Percentiles rank a stretch among this genome's conserved stretches.
Evolutionary conservation across 2,329 filamentous ascomycete species (phyloP).

Genomic region (Byssochlamys sp.): DNA sequence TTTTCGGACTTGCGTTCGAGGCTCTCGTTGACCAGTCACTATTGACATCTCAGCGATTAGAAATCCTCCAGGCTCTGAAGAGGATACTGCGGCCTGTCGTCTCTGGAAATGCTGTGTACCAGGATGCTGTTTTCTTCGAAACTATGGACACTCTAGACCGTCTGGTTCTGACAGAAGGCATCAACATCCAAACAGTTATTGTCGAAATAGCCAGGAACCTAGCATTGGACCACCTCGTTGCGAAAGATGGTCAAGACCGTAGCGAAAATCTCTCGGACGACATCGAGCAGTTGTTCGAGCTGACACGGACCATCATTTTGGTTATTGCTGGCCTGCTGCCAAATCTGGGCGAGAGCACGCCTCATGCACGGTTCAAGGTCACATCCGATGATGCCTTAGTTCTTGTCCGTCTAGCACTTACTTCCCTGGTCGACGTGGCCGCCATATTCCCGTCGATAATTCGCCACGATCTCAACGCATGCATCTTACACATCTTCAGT

Average conservation of each 20-base stretch:
- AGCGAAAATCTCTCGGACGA: constrained; percentile 84
- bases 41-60: constrained; percentile 67
- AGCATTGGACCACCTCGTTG: constrained; percentile 83
- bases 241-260: constrained; percentile 55
- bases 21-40: constrained; percentile 75
- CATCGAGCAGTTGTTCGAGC: constrained; percentile 93
- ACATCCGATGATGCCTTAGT: constrained; percentile 72
- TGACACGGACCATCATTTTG: constrained; percentile 90
- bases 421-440: constrained; percentile 84
- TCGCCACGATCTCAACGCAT: constrained; percentile 89
- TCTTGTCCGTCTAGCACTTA: constrained; percentile 68
- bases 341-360: constrained; percentile 49
- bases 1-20: constrained; percentile 94
- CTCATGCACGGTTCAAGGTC: constrained; percentile 62
- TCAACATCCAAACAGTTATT: constrained; percentile 82
- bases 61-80: constrained; percentile 81
- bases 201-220: constrained; percentile 87
- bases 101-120: constrained; percentile 90
- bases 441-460: constrained; percentile 95
- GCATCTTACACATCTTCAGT: constrained; percentile 91
- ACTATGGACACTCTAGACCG: constrained; percentile 93
- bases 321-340: constrained; percentile 81
- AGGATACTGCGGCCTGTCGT: constrained; percentile 92
- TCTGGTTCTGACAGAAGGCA: constrained; percentile 78
- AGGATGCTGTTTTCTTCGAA: constrained; percentile 90